phyloP scores from a whole-genome alignment of 225 moss, liverwort and hornwort genomes.

The Takakia lepidozioides region DNA sequence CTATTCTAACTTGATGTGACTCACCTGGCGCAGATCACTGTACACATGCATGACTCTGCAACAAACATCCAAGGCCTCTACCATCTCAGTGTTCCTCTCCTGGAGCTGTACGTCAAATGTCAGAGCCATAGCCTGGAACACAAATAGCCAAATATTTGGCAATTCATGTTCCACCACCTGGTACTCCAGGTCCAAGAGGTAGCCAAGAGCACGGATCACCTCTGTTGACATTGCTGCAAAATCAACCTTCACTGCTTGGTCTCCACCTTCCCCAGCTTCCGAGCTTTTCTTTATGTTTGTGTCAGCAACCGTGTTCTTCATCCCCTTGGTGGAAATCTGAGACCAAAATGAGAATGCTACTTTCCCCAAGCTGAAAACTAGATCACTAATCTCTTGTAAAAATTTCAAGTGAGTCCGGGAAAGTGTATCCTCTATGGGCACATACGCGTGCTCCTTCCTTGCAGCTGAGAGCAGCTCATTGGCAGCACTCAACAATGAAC shows the following conservation, averaged over 20 bases:
- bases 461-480: conserved; percentile 71
- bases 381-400: conserved; percentile 37
- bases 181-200: conserved; percentile 79
- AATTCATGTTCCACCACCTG: conserved; percentile 63
- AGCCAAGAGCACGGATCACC: conserved; percentile 39
- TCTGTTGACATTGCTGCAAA: conserved; percentile 41
- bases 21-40: conserved; percentile 94
- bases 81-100: conserved; percentile 13
- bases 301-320: conserved; percentile 11
- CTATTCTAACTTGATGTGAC: too few species aligned
- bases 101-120: too few species aligned
- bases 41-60: conserved; percentile 61
- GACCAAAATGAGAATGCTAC: conserved; percentile 31
- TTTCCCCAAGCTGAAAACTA: conserved; percentile 37
- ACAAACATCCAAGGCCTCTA: conserved; percentile 44
- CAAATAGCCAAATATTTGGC: conserved; percentile 53
- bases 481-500: conserved; percentile 33
- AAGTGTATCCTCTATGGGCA: conserved; percentile 65
- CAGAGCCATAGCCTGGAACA: conserved; percentile 54
- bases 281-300: too few species aligned
- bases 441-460: conserved; percentile 53
- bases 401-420: conserved; percentile 59
- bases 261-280: too few species aligned
- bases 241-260: too few species aligned
- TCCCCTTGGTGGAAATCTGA: conserved; percentile 10